phyloP scores from a whole-genome alignment of 2,329 filamentous ascomycete species.

The Dactylellina drechsleri region DNA sequence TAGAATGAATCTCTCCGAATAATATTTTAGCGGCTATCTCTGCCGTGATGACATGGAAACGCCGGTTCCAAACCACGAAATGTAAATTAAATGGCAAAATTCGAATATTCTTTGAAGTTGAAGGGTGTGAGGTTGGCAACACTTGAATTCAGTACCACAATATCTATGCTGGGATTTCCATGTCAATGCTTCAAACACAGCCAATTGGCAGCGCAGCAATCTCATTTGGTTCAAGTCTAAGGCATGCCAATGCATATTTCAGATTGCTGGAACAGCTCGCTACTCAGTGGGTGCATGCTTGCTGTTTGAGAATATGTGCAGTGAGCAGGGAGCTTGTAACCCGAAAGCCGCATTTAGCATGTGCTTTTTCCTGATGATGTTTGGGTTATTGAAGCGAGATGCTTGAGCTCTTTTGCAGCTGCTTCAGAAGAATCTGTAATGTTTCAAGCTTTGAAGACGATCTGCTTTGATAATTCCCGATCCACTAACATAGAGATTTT shows the following conservation, averaged over 20 bases:
- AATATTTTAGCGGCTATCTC: no score
- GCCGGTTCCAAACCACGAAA: no score
- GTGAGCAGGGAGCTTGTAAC: slow-evolving; percentile 35
- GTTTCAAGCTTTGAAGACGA: slow-evolving; percentile 53
- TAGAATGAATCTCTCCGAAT: no score
- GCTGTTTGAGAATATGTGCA: slow-evolving; percentile 48
- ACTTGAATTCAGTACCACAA: slow-evolving; percentile 48
- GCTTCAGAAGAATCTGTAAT: slow-evolving; percentile 47
- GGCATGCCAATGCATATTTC: slow-evolving; percentile 19
- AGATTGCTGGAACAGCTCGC: slow-evolving; percentile 47
- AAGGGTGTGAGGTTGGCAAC: slow-evolving; percentile 23
- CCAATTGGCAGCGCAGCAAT: slow-evolving; percentile 51
- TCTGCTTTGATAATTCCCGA: slow-evolving; percentile 50
- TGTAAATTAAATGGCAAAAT: neutral
- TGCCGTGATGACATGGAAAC: no score
- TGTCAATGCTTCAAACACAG: slow-evolving; percentile 31
- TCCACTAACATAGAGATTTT: slow-evolving; percentile 29
- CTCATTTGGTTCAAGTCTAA: slow-evolving; percentile 34
- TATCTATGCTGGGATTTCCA: slow-evolving; percentile 44
- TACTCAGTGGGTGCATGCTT: slow-evolving; percentile 36
- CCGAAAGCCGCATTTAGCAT: slow-evolving; percentile 37
- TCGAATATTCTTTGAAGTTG: slow-evolving; percentile 9
- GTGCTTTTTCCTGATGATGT: slow-evolving; percentile 16
- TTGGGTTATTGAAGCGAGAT: slow-evolving; percentile 43
- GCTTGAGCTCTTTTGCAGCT: slow-evolving; percentile 35